A percentile compares a stretch with the other conserved stretches of the same genome.
phyloP scores from a whole-genome alignment of 2,329 filamentous ascomycete genomes.

The Hyphodiscus sp. region DNA sequence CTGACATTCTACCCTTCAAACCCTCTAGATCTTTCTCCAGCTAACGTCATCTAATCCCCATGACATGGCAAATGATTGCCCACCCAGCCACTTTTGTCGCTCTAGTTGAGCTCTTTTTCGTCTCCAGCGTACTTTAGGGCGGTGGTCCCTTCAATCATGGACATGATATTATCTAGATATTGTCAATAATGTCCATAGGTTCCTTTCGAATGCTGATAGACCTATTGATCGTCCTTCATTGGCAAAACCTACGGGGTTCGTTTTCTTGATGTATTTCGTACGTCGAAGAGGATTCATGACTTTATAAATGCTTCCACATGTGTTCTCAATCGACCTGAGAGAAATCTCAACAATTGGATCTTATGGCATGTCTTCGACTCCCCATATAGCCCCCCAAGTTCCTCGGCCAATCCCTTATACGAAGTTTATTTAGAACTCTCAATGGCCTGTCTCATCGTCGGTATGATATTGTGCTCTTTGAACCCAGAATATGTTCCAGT shows the following conservation, averaged over 20 bases:
- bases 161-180: constrained; percentile 2
- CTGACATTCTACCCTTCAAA: no score
- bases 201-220: constrained; percentile 1
- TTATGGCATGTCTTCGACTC: background rate
- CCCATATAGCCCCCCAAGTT: background rate
- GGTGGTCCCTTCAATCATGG: background rate
- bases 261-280: background rate
- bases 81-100: background rate
- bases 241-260: background rate
- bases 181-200: background rate
- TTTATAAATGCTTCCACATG: background rate
- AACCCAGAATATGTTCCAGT: background rate
- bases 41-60: background rate
- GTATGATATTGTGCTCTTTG: background rate
- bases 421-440: constrained; percentile 1
- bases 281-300: background rate
- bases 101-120: constrained; percentile 1
- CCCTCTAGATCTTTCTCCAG: no score
- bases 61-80: background rate
- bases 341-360: background rate
- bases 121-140: constrained; percentile 1
- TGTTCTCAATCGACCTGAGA: constrained; percentile 1
- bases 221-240: constrained; percentile 3
- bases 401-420: background rate
- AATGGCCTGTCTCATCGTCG: background rate